Evolutionary conservation across 169 alveolate genomes (phyloP), one percentile per base, ranked within the genome.

Genomic region (Toxoplasma gondii): DNA sequence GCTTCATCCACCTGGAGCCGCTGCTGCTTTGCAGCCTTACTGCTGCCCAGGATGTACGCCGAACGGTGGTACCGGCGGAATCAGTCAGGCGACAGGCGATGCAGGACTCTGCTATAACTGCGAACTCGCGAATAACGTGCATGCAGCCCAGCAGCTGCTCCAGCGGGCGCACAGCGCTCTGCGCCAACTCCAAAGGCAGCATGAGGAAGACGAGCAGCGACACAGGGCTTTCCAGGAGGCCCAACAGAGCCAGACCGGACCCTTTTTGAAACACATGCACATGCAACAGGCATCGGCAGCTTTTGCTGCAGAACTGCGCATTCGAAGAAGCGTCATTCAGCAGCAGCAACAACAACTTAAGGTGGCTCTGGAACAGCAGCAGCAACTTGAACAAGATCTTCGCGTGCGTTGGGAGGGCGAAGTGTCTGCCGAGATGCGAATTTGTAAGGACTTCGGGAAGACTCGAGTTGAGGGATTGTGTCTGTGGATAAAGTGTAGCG

Each of bases 321-420:
- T 74, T 10, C 84, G 84, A 29, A 74, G 84, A 74, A 74, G 84
- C 44, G 84, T 74, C 44, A n/a, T 74, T 34, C 84, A 38, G 41
- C 84, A 74, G 84, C 84, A 74, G 22, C 84, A 74, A 22, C 84
- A 74, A 16, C 84, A 74, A 7, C 84, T 74, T n/a, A 49, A 74
- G 27, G 84, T 74, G 49, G 84, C 84, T 16, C 84, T 74, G 27
- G 84, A 74, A 38, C 84, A 74, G 45, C 84, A 74, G 84, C 84
- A 74, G 44, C 84, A 74, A n/a, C 84, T 74, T 49, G 84, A 74
- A 24, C 49, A 74, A 16, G 84, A 74, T 38, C 44, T 74, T 19
- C 41, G 45, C 41, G 84, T 34, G 49, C 84, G 84, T 4, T 74
- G 84, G 84, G 84, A 74, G 1, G 84, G 49, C 49, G 84, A 74